These are phyloP conservation scores for Ogataea pini DNA, from an alignment of 805 yeast species.

Conservation along the genomic window DNA sequence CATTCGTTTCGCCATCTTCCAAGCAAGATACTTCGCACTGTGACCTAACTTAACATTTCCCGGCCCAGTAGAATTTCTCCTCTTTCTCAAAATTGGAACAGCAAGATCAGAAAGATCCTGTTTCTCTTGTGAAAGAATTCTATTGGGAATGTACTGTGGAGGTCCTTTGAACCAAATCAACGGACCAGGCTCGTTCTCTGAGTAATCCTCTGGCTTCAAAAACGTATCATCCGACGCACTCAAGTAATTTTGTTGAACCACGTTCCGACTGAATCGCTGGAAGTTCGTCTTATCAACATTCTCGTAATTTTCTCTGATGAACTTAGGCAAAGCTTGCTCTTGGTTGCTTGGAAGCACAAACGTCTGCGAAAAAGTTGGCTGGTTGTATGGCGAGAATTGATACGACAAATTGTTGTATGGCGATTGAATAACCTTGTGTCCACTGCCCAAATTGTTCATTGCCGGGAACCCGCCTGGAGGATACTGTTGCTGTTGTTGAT, in stretches of 20 bases:
- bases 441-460: conserved; percentile 18
- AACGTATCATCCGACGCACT: conserved; percentile 19
- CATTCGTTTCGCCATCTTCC: conserved; percentile 36
- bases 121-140: conserved; percentile 34
- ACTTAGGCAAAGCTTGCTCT: conserved; percentile 36
- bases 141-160: conserved; percentile 48
- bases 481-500: conserved; percentile 12
- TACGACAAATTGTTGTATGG: conserved; percentile 33
- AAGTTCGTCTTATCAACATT: conserved; percentile 37
- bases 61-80: conserved; percentile 24
- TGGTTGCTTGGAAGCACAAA: conserved; percentile 39
- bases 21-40: conserved; percentile 71
- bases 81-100: conserved; percentile 24
- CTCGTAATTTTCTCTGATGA: conserved; percentile 35
- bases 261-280: conserved; percentile 26
- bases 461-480: conserved; percentile 1
- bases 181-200: conserved; percentile 32
- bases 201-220: conserved; percentile 23
- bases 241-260: conserved; percentile 25
- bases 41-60: conserved; percentile 58
- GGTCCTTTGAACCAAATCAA: conserved; percentile 71
- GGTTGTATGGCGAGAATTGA: conserved; percentile 34
- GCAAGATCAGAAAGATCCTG: conserved; percentile 10
- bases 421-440: conserved; percentile 34
- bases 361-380: conserved; percentile 34